Base-by-base conservation (phyloP, 139 green algal genomes). In the Diplosphaera chodatii region DNA sequence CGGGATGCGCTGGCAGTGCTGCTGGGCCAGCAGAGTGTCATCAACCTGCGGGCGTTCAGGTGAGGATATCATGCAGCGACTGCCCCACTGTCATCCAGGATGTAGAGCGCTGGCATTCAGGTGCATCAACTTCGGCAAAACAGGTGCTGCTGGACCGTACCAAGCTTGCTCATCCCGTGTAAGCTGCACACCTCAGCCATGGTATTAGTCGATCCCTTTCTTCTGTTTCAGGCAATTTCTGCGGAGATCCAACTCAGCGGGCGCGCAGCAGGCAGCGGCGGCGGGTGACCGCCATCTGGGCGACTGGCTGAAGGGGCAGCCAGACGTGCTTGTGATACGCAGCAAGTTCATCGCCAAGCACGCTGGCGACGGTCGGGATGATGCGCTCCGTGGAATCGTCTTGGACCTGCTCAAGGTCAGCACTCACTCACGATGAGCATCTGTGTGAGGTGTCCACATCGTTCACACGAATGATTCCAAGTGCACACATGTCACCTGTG, bases 331-430 rank as follows among this genome's bases (percentile, higher is more conserved):
- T 23, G 37, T 64, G 23, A 22, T 63, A 27, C 27, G 34, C 8
- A 37, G 40, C 18, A 21, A 37, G n/a, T 67, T 74, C 69, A 71
- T 75, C 22, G n/a, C 22, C 6, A 67, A 22, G 28, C 28, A 48
- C 55, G 63, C 68, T 22, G 74, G 78, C 55, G 59, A 71, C 62
- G 29, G 63, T 22, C 32, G 40, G 25, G 48, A 77, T 16, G 79
- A 86, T 71, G 71, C 76, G 28, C 65, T 86, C 16, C 55, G 81
- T 25, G 55, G 18, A 1, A 16, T 80, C 10, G 21, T 80, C 32
- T 29, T 77, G 22, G 63, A 59, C 8, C 55, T 76, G 66, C 67
- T 73, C 27, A 70, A 25, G 48, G 48, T 59, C 3, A 27, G 48
- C 48, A 59, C 4, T 18, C 48, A 27, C 10, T n/a, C 18, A 13